Evolutionary conservation across 106 monocot species (phyloP), one percentile per base, ranked within the genome.

Genomic region (Ottelia alismoides): DNA sequence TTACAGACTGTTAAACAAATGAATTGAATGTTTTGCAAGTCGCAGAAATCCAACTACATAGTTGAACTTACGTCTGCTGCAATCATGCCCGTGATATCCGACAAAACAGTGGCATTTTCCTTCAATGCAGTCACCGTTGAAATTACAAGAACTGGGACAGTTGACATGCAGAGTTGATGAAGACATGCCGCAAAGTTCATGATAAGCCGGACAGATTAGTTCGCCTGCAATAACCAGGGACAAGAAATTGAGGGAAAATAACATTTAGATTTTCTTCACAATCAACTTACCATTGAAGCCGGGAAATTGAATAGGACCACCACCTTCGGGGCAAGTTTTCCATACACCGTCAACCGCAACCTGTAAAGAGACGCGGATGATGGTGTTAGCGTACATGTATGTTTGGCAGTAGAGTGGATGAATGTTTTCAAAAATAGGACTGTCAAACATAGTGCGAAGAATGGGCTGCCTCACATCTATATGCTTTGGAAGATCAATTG

Each of bases 321-420:
- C 98, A 55, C 70, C 55, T 63, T 77, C 65, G 49, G 98, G 98
- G 57, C 98, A 99, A 28, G 45, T 31, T 69, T 78, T 90, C 98
- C 98, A 99, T 17, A 77, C 56, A 27, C 85, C 90, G 80, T 99
- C 98, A 58, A 90, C 86, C 27, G 90, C 90, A 57, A 99, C 86
- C 98, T 99, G 68, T 29, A 65, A 45, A 71, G 52, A 7, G 30
- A 43, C n/a, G n/a, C n/a, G n/a, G n/a, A n/a, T n/a, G n/a, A n/a
- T n/a, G n/a, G n/a, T n/a, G 40, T 16, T 43, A 6, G 40, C 40
- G 6, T 16, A 43, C 6, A 43, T 16, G 16, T 43, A 43, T 6
- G 16, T 7, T 6, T 6, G 40, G 40, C 40, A 43, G 16, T 7
- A 43, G 40, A 6, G 16, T 16, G 6, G 40, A 43, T 6, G 40